Evolutionary conservation across 805 yeast genomes (phyloP).

Genomic region (Dipodascopsis uninucleata): DNA sequence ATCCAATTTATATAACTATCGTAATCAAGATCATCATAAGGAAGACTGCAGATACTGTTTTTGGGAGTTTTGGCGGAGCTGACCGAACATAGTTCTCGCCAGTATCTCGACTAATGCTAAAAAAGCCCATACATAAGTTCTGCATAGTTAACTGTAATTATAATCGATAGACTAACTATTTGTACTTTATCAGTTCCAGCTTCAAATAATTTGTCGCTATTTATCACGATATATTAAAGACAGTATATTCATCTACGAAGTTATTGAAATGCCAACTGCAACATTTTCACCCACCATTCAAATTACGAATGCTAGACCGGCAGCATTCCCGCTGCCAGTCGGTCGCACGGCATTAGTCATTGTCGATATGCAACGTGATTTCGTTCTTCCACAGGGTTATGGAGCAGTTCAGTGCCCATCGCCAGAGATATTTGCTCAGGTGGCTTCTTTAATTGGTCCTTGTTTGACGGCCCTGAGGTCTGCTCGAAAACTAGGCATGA

Average conservation of each 20-base stretch:
- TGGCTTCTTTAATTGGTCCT: slow-evolving; percentile 29
- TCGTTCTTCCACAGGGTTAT: slow-evolving; percentile 35
- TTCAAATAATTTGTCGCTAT: too few relatives aligned
- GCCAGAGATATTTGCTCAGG: slow-evolving; percentile 32
- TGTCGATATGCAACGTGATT: slow-evolving; percentile 39
- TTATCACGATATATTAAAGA: background rate
- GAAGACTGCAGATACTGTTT: too few relatives aligned
- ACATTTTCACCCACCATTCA: slow-evolving; percentile 13
- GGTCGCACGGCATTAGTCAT: slow-evolving; percentile 34
- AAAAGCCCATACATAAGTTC: too few relatives aligned
- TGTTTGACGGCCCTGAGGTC: slow-evolving; percentile 30
- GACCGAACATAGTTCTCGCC: too few relatives aligned
- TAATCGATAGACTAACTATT: too few relatives aligned
- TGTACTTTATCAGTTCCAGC: too few relatives aligned
- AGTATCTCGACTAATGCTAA: too few relatives aligned
- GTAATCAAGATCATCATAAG: too few relatives aligned
- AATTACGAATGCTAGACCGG: slow-evolving; percentile 27
- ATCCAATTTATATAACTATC: too few relatives aligned
- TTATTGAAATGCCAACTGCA: slow-evolving; percentile 10
- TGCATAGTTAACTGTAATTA: too few relatives aligned
- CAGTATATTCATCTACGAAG: background rate
- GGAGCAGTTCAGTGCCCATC: slow-evolving; percentile 34
- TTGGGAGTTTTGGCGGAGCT: too few relatives aligned
- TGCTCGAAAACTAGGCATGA: slow-evolving; percentile 34
- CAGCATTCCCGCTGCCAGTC: slow-evolving; percentile 29